Evolutionary conservation across 306 rosid genomes (phyloP).

Genomic region (Vigna trinervia): DNA sequence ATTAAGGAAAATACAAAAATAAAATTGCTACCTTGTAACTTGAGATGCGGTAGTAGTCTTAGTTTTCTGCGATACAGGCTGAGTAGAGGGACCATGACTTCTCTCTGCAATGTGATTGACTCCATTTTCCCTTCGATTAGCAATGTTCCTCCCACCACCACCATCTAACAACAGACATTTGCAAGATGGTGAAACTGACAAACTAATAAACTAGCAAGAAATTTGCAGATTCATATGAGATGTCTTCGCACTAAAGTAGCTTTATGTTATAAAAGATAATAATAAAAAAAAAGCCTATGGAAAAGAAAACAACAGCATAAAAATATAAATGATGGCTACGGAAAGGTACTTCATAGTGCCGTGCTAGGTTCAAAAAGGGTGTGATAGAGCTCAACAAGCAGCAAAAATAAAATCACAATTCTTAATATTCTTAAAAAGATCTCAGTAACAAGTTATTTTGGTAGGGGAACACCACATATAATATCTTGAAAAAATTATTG

Average conservation of each 20-base stretch:
- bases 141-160: conserved; percentile 59
- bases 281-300: background rate
- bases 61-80: conserved; percentile 52
- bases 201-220: conserved; percentile 25
- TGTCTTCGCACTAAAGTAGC: background rate
- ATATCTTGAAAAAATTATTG: conserved; percentile 11
- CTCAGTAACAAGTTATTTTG: background rate
- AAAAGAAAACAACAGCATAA: conserved; percentile 30
- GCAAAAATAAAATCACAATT: conserved; percentile 8
- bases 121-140: conserved; percentile 69
- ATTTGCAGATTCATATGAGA: background rate
- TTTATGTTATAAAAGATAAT: background rate
- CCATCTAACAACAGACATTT: conserved; percentile 59
- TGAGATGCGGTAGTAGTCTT: conserved; percentile 51
- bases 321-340: background rate
- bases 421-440: conserved; percentile 13
- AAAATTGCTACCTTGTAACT: conserved; percentile 55
- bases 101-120: conserved; percentile 53
- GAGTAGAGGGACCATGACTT: conserved; percentile 48
- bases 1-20: background rate
- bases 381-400: background rate
- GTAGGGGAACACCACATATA: background rate
- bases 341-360: background rate
- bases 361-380: conserved; percentile 16
- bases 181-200: conserved; percentile 25